Evolutionary conservation across 805 yeast genomes (phyloP).

Genomic region (Monosporozyma yasuniensis): DNA sequence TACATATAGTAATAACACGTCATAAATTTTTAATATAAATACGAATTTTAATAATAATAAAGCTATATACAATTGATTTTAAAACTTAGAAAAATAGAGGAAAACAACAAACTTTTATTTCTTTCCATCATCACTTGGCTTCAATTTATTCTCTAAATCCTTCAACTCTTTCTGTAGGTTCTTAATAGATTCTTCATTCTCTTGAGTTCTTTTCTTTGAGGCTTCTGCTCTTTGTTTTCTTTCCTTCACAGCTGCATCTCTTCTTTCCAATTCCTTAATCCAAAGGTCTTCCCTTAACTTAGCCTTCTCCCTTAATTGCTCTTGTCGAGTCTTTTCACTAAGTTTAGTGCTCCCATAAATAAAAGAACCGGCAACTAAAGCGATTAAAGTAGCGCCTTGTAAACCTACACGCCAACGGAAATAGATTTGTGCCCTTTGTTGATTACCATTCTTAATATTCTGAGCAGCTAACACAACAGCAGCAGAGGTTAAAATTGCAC

Average conservation of each 20-base stretch:
- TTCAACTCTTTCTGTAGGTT: constrained; percentile 22
- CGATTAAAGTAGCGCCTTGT: constrained; percentile 76
- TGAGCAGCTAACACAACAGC: constrained; percentile 75
- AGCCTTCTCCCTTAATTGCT: constrained; percentile 64
- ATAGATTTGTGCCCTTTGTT: constrained; percentile 70
- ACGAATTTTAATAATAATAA: not conserved
- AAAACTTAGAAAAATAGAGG: not conserved
- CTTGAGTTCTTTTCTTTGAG: constrained; percentile 39
- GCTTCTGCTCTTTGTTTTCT: constrained; percentile 60
- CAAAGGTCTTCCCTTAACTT: constrained; percentile 75
- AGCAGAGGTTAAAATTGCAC: constrained; percentile 66
- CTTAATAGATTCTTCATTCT: constrained; percentile 28
- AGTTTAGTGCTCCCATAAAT: constrained; percentile 47
- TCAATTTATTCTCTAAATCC: constrained; percentile 20
- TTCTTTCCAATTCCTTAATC: constrained; percentile 84
- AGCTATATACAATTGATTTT: not conserved
- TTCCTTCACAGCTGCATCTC: constrained; percentile 64
- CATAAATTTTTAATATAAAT: no score
- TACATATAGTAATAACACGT: no score
- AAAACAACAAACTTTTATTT: not conserved
- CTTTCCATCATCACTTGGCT: not conserved
- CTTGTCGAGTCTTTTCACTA: constrained; percentile 37
- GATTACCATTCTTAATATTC: constrained; percentile 64
- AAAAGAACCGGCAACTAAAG: constrained; percentile 72
- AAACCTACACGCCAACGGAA: constrained; percentile 84